Evolutionary conservation across 2,329 filamentous ascomycete genomes (phyloP), one percentile per base, ranked within the genome.

Genomic region (Apiospora arundinis): DNA sequence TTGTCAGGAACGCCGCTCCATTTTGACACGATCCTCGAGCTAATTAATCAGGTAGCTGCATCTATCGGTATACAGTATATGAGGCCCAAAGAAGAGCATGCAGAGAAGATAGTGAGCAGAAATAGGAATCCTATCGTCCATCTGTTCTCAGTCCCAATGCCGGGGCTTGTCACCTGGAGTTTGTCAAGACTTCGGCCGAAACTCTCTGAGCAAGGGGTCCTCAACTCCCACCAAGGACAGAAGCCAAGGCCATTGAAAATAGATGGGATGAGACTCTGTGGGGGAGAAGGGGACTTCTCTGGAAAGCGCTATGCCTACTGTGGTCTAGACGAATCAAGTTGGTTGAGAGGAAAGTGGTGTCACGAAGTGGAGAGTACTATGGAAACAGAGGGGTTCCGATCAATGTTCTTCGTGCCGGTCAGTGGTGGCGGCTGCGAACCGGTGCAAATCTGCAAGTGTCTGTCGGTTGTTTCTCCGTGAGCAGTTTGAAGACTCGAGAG

Each of bases 311-410:
- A 69, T 44, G 5, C 67, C 67, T 18, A 40, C 32, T 49, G 4
- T 40, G 32, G 46, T 16, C 42, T 69, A 69, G 67, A 18, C 18
- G 4, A 3, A n/a, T 42, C 67, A 42, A 69, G 67, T 52, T 69
- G 67, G 67, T 69, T 69, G 67, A 69, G 67, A 69, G 67, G 67
- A 37, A 69, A 32, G 56, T 63, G 56, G 56, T 63, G 56, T 63
- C 56, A 63, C 56, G 37, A 40, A 40, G 56, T 63, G 56, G 56
- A 40, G 56, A 63, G 56, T 40, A 63, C n/a, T 63, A 21, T n/a
- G 37, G 32, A 63, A 63, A 63, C 32, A 63, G 56, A 63, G 56
- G 56, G 56, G 56, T 63, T 40, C 18, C 18, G 52, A 32, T 37
- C 25, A 37, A 37, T 28, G 52, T 60, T 60, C 52, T 60, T 60